A percentile compares a stretch with the other conserved stretches of the same genome.
Evolutionary conservation across 1,284 basidiomycete genomes (phyloP).

Genomic region (Rhodotorula sp.): DNA sequence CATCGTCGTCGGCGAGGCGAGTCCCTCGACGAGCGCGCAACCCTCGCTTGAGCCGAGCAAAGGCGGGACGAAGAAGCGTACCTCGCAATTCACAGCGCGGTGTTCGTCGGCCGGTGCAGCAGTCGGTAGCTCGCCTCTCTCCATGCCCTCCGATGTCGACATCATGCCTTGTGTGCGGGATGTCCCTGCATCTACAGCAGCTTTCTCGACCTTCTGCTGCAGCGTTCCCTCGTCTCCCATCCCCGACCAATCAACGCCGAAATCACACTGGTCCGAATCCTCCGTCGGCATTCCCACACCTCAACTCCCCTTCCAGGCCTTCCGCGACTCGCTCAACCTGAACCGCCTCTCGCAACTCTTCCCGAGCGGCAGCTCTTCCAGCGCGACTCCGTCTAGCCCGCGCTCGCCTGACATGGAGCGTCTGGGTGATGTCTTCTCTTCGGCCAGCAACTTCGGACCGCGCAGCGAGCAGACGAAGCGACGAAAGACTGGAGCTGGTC

Average conservation of each 20-base stretch:
- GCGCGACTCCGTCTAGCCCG: neutral
- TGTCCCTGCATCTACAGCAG: neutral
- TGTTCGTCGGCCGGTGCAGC: constrained; percentile 2
- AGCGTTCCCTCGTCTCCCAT: neutral
- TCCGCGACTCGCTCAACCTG: constrained; percentile 29
- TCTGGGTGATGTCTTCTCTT: too few species aligned
- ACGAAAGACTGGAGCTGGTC: neutral
- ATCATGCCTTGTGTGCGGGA: too few species aligned
- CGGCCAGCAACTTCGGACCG: too few species aligned
- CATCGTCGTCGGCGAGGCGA: constrained; percentile 14
- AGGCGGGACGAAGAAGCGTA: too few species aligned
- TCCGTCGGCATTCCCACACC: constrained; percentile 11
- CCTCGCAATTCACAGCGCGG: too few species aligned
- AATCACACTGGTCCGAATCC: constrained; percentile 24
- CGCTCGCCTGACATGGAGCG: neutral
- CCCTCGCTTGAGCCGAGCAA: neutral
- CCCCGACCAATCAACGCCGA: neutral
- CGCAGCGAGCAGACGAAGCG: too few species aligned
- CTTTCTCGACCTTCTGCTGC: neutral
- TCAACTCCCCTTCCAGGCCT: constrained; percentile 14
- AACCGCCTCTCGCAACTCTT: constrained; percentile 16
- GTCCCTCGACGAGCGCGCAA: constrained; percentile 8
- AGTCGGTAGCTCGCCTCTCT: neutral
- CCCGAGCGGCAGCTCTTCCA: neutral
- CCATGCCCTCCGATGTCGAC: too few species aligned